phyloP scores from a whole-genome alignment of 2,329 filamentous ascomycete species.

The Dryadomyces sulphureus region DNA sequence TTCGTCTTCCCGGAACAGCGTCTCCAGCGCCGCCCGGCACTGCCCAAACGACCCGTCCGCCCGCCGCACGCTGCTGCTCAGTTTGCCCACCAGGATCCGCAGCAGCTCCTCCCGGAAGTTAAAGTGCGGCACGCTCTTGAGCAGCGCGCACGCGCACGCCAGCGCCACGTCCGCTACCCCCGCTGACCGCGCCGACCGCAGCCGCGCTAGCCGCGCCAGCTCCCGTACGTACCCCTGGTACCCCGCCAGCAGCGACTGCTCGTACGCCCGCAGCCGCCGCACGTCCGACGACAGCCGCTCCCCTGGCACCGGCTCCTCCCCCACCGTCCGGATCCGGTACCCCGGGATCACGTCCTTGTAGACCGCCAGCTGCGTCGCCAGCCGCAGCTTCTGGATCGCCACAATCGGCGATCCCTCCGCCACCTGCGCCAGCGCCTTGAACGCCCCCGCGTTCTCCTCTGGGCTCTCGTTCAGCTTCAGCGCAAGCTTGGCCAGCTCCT shows the following conservation, averaged over 20 bases:
- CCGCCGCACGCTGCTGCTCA: constrained; percentile 46
- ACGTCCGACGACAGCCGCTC: constrained; percentile 89
- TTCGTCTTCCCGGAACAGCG: constrained; percentile 72
- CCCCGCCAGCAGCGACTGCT: constrained; percentile 70
- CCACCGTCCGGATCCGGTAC: constrained; percentile 76
- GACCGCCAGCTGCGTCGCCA: constrained; percentile 76
- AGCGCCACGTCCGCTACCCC: constrained; percentile 61
- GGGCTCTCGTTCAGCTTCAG: constrained; percentile 76
- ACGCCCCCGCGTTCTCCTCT: constrained; percentile 70
- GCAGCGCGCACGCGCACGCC: constrained; percentile 67
- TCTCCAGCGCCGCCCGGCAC: constrained; percentile 65
- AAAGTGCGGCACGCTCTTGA: constrained; percentile 83
- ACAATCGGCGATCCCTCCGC: constrained; percentile 52
- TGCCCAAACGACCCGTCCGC: constrained; percentile 64
- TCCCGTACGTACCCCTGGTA: constrained; percentile 78
- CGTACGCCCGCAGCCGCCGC: constrained; percentile 64
- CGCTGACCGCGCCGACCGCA: constrained; percentile 11
- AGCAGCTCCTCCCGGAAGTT: constrained; percentile 85
- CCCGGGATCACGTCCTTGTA: constrained; percentile 96
- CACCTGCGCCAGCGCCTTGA: constrained; percentile 65
- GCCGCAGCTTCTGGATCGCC: constrained; percentile 69
- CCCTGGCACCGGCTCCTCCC: constrained; percentile 45
- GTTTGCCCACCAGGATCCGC: constrained; percentile 71
- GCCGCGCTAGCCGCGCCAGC: constrained; percentile 45
- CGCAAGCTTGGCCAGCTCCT: constrained; percentile 78